phyloP scores from a whole-genome alignment of 805 yeast genomes.

The Kluyveromyces starmeri region DNA sequence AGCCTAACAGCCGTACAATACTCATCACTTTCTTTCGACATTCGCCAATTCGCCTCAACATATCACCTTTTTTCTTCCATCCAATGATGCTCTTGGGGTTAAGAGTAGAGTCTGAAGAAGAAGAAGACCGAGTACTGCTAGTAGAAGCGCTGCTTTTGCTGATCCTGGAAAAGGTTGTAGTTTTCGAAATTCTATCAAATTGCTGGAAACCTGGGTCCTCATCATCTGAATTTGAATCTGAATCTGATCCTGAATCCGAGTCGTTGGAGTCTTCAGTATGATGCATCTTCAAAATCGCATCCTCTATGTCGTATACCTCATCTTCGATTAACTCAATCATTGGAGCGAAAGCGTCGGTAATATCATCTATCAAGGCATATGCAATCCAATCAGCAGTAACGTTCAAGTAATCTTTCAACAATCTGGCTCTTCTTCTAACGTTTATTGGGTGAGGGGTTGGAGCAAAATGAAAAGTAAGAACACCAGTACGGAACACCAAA shows the following conservation, averaged over 20 bases:
- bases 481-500: conserved; percentile 85
- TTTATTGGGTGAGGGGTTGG: conserved; percentile 96
- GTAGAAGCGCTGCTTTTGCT: conserved; percentile 14
- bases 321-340: conserved; percentile 89
- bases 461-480: conserved; percentile 85
- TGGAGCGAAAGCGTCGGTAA: conserved; percentile 96
- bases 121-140: conserved; percentile 13
- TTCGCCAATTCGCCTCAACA: conserved; percentile 91
- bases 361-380: conserved; percentile 91
- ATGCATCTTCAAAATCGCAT: conserved; percentile 81
- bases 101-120: conserved; percentile 30
- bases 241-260: conserved; percentile 27
- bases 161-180: conserved; percentile 7
- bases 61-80: conserved; percentile 90
- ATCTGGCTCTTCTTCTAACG: conserved; percentile 85
- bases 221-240: conserved; percentile 31
- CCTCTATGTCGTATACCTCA: conserved; percentile 92
- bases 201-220: conserved; percentile 19
- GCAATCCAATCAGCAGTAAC: conserved; percentile 96
- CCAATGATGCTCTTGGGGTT: conserved; percentile 39
- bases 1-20: conserved; percentile 69
- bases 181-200: conserved; percentile 8
- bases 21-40: conserved; percentile 93
- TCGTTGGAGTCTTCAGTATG: conserved; percentile 39
- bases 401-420: conserved; percentile 77